Percentiles rank a stretch among this genome's conserved stretches.
Conservation (phyloP, 2,329 filamentous ascomycete species). For the Fonsecaea monophora region DNA sequence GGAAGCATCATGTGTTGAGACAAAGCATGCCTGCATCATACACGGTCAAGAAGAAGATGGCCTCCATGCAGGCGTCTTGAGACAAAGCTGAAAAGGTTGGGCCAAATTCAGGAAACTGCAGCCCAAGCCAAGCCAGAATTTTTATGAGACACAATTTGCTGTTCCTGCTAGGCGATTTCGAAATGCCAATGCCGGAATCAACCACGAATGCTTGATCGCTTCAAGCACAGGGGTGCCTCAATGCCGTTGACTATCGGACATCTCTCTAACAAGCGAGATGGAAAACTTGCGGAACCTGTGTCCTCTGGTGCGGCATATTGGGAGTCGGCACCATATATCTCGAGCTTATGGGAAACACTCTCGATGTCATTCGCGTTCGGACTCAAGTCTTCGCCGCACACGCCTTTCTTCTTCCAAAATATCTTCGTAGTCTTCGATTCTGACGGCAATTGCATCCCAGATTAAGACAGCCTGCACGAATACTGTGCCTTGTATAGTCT, state of each 20-base stretch:
- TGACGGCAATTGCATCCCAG: constrained; percentile 77
- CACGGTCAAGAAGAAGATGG: not conserved
- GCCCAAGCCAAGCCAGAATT: constrained; percentile 15
- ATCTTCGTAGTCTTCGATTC: constrained; percentile 73
- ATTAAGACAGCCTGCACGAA: constrained; percentile 77
- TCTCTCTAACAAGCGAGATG: not conserved
- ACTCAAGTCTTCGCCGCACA: constrained; percentile 19
- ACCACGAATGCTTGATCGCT: not conserved
- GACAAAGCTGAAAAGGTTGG: constrained; percentile 13
- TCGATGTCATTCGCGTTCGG: constrained; percentile 13
- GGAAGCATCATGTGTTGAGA: not conserved
- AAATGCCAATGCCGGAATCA: constrained; percentile 8
- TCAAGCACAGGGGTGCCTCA: not conserved
- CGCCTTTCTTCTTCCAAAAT: constrained; percentile 53
- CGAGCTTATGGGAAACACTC: not conserved
- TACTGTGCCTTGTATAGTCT: constrained; percentile 46
- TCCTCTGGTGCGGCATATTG: not conserved
- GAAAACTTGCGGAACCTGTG: not conserved
- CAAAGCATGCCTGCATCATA: not conserved
- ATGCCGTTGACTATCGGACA: not conserved
- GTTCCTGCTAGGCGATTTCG: constrained; percentile 9
- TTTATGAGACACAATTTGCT: not conserved
- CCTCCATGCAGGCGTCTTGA: constrained; percentile 7
- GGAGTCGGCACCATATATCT: not conserved
- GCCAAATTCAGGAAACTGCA: not conserved